Evolutionary conservation across 2,329 filamentous ascomycete genomes (phyloP), one percentile per base, ranked within the genome.

Genomic region (Arthrobotrys conoides): DNA sequence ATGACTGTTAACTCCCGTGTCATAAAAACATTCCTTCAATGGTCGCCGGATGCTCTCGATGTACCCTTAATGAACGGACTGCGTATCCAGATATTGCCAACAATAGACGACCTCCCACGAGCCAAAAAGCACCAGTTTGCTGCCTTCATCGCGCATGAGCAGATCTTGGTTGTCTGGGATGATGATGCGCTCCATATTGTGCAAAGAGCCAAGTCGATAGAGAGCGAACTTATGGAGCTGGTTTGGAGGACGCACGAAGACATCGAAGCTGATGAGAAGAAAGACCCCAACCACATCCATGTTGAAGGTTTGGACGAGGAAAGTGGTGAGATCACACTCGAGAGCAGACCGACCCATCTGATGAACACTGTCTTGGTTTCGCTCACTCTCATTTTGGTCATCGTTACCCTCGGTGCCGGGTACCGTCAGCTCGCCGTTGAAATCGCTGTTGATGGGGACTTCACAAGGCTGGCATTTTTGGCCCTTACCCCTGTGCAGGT

Each of bases 1-100:
- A 93, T 94, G 90, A 94, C 92, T 0, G 90, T 94, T 80, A 93
- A 93, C 83, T 94, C 92, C 0, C 86, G 91, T 80, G 90, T 94
- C 76, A 92, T 94, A 84, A 92, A 92, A 85, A 91, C 91, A 0
- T 93, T 93, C 81, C 86, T 94, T 6, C 88, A 91, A 71, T 93
- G 89, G 89, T 90, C 90, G 1, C 91, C 91, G 1, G 89, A 92
- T 73, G 91, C 91, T 1, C 88, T 91, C 20, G 91, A 93, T 81
- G 91, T 94, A 10, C 92, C 92, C 0, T 85, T 94, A 66, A 90
- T 90, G 85, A 93, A 94, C 83, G 91, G 91, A 20, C 88, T 93
- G n/a, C 88, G 91, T 44, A 89, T 94, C 16, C 92, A 94, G 84
- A 91, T 94, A 76, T 84, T 94, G 9, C 91, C 91, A 0, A 91